Percentiles rank a stretch among this genome's conserved stretches.
Evolutionary conservation across 345 rosid genomes (phyloP).

Genomic region (Cochlearia excelsa): DNA sequence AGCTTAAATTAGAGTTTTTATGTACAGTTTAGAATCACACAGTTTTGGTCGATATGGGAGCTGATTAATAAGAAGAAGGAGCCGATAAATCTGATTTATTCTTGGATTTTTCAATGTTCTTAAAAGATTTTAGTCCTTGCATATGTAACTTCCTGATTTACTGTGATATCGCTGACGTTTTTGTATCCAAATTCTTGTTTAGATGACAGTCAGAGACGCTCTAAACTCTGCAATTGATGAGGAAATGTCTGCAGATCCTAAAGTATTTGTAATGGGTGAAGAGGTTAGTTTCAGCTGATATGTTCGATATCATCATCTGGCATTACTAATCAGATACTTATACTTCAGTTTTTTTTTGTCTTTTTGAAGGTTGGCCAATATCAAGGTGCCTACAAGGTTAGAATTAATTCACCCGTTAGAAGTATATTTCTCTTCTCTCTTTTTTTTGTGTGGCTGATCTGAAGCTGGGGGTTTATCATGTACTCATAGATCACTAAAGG

Average conservation of each 20-base stretch:
- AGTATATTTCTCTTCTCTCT: neutral
- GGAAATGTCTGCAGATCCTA: slow-evolving; percentile 96
- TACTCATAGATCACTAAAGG: slow-evolving; percentile 63
- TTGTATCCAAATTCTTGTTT: slow-evolving; percentile 19
- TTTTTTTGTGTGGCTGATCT: slow-evolving; percentile 12
- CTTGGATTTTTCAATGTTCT: neutral
- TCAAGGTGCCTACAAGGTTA: slow-evolving; percentile 99
- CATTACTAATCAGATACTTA: slow-evolving; percentile 14
- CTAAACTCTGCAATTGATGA: slow-evolving; percentile 83
- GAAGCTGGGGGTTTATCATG: slow-evolving; percentile 10
- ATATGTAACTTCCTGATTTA: neutral
- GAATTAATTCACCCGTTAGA: slow-evolving; percentile 8
- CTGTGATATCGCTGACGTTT: slow-evolving; percentile 1
- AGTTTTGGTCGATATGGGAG: neutral
- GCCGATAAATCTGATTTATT: neutral
- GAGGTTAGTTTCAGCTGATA: slow-evolving; percentile 50
- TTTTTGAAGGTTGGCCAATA: slow-evolving; percentile 87
- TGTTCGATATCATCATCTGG: slow-evolving; percentile 10
- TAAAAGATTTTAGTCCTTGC: no score
- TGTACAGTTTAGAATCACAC: slow-evolving; percentile 2
- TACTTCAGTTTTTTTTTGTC: slow-evolving; percentile 9
- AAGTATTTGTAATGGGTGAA: slow-evolving; percentile 89
- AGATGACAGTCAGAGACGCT: slow-evolving; percentile 85
- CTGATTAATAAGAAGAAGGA: neutral
- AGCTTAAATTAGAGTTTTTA: neutral